Conservation (phyloP, 176 grass and related monocot genomes). For the Pontederia paniculata region DNA sequence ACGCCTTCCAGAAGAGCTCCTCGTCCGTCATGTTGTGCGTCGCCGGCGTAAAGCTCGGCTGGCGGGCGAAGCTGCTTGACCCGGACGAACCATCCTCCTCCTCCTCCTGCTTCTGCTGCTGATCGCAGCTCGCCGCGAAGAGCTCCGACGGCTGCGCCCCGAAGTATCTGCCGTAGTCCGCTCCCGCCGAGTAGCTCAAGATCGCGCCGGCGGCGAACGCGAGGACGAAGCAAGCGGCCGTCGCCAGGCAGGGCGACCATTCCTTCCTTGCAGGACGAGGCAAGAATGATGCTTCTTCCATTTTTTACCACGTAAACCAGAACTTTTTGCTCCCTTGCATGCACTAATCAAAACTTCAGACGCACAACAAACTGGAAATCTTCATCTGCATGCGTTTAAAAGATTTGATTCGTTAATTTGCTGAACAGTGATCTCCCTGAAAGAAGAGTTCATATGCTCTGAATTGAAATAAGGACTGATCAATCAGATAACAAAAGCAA, state of each 20-base stretch:
- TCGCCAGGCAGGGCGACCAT: not conserved
- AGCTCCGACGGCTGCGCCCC: not conserved
- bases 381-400: too few species aligned
- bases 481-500: too few species aligned
- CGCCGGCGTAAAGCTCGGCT: too few species aligned
- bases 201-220: not conserved
- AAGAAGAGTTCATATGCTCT: too few species aligned
- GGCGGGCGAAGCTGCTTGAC: too few species aligned
- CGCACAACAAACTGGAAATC: too few species aligned
- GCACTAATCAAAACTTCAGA: too few species aligned
- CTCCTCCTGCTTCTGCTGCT: not conserved
- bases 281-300: not conserved
- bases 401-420: too few species aligned
- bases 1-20: constrained; percentile 4
- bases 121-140: not conserved
- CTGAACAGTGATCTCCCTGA: too few species aligned
- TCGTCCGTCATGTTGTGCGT: not conserved
- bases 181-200: not conserved
- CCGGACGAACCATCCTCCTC: not conserved
- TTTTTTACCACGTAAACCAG: not conserved
- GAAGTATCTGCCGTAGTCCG: not conserved
- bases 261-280: not conserved
- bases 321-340: too few species aligned
- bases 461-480: too few species aligned
- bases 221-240: not conserved